phyloP scores from a whole-genome alignment of 345 rosid genomes.

The Salix viminalis region DNA sequence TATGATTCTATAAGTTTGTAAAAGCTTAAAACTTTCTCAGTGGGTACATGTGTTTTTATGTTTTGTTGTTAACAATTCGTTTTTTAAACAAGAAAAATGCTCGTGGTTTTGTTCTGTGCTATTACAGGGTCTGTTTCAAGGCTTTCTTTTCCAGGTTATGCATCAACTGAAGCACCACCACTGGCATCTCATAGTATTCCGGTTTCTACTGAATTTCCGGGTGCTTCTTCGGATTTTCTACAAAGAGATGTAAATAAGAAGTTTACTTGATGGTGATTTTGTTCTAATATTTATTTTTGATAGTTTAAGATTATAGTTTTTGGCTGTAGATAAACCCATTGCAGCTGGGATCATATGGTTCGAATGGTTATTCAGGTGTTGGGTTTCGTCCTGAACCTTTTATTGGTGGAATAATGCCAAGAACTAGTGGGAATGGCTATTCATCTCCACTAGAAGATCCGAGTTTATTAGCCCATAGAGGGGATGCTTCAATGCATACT shows the following conservation, averaged over 20 bases:
- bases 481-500: constrained; percentile 17
- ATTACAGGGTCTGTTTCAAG: constrained; percentile 21
- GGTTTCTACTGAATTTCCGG: constrained; percentile 12
- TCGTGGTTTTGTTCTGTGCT: neutral
- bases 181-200: constrained; percentile 18
- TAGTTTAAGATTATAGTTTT: neutral
- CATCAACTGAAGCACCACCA: constrained; percentile 25
- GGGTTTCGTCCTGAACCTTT: constrained; percentile 25
- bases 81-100: neutral
- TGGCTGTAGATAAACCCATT: constrained; percentile 22
- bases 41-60: neutral
- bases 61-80: neutral
- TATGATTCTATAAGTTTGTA: too few species aligned
- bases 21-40: too few species aligned
- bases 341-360: constrained; percentile 25
- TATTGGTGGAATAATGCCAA: constrained; percentile 25
- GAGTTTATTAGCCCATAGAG: constrained; percentile 21
- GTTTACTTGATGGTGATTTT: neutral
- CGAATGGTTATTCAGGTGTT: constrained; percentile 17
- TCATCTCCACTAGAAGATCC: constrained; percentile 28
- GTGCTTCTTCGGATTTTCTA: constrained; percentile 26
- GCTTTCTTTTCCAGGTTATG: constrained; percentile 34
- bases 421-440: constrained; percentile 26
- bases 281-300: neutral
- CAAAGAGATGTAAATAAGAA: constrained; percentile 39